phyloP scores from a whole-genome alignment of 2,329 filamentous ascomycete species.

The Botrytis deweyae region DNA sequence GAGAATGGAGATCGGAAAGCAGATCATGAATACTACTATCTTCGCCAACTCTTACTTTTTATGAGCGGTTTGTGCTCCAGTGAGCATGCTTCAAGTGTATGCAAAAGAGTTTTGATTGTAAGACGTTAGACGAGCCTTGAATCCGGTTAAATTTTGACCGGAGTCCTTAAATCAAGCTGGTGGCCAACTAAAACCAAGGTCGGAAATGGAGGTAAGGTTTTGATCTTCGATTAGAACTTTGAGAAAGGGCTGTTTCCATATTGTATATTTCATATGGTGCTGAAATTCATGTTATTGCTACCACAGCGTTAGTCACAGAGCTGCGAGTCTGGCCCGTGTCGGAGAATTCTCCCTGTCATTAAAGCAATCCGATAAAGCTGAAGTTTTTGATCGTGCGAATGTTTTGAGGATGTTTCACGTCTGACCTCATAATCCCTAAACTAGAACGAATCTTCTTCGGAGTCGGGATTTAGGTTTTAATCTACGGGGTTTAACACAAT shows the following conservation, averaged over 20 bases:
- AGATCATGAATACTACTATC: not conserved
- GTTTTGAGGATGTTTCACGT: not conserved
- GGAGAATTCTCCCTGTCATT: not conserved
- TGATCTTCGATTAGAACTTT: not conserved
- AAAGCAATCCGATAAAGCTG: not conserved
- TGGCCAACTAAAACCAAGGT: too few relatives aligned
- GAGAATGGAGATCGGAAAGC: not conserved
- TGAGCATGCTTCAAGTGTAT: not conserved
- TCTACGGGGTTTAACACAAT: not conserved
- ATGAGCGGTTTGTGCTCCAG: not conserved
- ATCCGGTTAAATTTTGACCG: not conserved
- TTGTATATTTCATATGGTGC: not conserved
- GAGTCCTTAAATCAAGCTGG: not conserved
- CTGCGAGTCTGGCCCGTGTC: not conserved
- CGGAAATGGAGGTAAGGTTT: not conserved
- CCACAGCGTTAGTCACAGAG: not conserved
- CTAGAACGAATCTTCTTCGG: too few relatives aligned
- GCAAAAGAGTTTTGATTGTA: not conserved
- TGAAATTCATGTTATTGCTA: not conserved
- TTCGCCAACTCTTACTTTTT: not conserved
- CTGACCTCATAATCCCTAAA: too few relatives aligned
- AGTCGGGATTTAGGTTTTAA: not conserved
- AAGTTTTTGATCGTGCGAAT: not conserved
- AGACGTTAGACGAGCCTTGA: not conserved
- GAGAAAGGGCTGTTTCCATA: not conserved